These are phyloP conservation scores for Cladosporium oxysporum DNA, from an alignment of 2,329 filamentous ascomycete genomes.

Conservation along the genomic window DNA sequence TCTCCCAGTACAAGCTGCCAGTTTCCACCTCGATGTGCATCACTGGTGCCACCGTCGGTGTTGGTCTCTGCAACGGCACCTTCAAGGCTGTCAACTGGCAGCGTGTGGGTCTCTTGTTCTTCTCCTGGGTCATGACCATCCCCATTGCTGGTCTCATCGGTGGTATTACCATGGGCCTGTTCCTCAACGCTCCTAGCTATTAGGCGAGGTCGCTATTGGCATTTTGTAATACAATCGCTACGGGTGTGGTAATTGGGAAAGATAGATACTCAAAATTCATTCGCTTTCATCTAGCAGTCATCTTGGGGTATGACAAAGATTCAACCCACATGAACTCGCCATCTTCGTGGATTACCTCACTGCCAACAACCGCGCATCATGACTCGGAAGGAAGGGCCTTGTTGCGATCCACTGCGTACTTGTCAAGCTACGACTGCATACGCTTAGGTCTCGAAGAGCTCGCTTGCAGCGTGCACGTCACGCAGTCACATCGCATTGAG, in stretches of 20 bases:
- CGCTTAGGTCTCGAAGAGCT: no score
- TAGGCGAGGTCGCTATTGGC: neutral
- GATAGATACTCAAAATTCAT: neutral
- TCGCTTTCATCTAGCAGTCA: neutral
- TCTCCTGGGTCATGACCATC: constrained; percentile 63
- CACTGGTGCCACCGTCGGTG: constrained; percentile 62
- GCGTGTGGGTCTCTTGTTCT: constrained; percentile 62
- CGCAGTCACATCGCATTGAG: no score
- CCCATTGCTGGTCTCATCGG: constrained; percentile 59
- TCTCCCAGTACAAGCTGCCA: constrained; percentile 63
- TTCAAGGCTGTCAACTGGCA: constrained; percentile 64
- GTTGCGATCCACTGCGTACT: no score
- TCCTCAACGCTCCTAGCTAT: constrained; percentile 60
- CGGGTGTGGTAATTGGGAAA: neutral
- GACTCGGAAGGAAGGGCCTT: no score
- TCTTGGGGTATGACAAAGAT: constrained; percentile 25
- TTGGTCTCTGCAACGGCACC: constrained; percentile 62
- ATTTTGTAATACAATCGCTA: neutral
- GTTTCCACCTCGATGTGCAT: constrained; percentile 68
- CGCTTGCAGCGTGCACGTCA: no score
- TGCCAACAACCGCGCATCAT: no score
- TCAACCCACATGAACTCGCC: no score
- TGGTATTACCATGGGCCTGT: constrained; percentile 62
- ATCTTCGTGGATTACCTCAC: no score
- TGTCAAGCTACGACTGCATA: no score